phyloP scores from a whole-genome alignment of 371 early-diverging fungal genomes.

The Mucor lusitanicus region DNA sequence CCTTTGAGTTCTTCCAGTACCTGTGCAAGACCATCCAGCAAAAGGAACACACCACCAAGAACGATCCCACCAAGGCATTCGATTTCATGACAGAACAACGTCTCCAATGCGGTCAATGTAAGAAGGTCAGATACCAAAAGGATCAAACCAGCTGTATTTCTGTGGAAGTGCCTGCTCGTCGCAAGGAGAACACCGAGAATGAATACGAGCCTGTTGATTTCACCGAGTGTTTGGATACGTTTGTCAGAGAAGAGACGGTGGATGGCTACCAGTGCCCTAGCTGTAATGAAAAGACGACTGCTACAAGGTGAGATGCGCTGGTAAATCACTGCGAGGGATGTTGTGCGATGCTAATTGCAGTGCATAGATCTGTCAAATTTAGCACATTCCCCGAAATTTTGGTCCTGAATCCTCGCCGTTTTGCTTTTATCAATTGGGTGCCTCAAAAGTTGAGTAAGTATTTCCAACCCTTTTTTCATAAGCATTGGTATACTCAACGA shows the following conservation, averaged over 20 bases:
- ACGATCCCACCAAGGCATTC: slow-evolving; percentile 77
- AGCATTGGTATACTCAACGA: background rate
- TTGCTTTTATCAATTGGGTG: slow-evolving; percentile 90
- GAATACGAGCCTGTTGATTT: slow-evolving; percentile 69
- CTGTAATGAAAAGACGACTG: slow-evolving; percentile 70
- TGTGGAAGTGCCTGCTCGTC: slow-evolving; percentile 73
- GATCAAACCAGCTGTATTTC: slow-evolving; percentile 66
- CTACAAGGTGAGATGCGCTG: slow-evolving; percentile 59
- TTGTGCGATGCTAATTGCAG: background rate
- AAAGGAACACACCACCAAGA: slow-evolving; percentile 62
- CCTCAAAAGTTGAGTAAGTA: slow-evolving; percentile 72
- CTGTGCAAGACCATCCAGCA: slow-evolving; percentile 72
- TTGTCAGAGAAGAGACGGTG: slow-evolving; percentile 58
- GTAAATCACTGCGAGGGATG: background rate
- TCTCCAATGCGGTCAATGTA: slow-evolving; percentile 83
- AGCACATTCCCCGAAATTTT: slow-evolving; percentile 85
- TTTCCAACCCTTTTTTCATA: background rate
- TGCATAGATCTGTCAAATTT: slow-evolving; percentile 69
- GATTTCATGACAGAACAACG: slow-evolving; percentile 81
- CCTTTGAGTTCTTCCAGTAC: slow-evolving; percentile 91
- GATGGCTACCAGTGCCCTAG: slow-evolving; percentile 82
- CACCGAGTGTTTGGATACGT: slow-evolving; percentile 71
- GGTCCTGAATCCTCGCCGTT: slow-evolving; percentile 80
- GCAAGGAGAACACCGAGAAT: slow-evolving; percentile 16
- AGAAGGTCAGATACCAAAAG: slow-evolving; percentile 74